Conservation (phyloP, 2,329 filamentous ascomycete species). For the Penicillium olsonii region DNA sequence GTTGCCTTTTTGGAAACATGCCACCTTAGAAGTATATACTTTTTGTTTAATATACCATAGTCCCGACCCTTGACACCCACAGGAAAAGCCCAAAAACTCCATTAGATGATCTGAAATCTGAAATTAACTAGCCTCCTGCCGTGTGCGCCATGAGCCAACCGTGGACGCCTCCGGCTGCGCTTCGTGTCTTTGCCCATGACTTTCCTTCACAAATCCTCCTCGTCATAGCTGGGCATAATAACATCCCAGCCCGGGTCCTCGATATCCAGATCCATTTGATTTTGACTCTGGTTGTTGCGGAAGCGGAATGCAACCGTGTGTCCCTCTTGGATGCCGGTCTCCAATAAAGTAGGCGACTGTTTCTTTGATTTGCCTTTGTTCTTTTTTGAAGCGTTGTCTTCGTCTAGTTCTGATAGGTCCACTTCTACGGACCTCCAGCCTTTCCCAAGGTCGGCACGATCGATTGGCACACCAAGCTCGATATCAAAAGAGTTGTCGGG, state of each 20-base stretch:
- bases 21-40: no score
- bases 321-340: slow-evolving; percentile 31
- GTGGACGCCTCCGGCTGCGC: not conserved
- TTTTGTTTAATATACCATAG: no score
- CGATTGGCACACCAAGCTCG: slow-evolving; percentile 50
- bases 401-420: slow-evolving; percentile 27
- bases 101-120: not conserved
- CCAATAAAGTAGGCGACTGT: slow-evolving; percentile 26
- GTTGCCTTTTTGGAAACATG: not conserved
- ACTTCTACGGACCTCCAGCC: slow-evolving; percentile 51
- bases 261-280: slow-evolving; percentile 28
- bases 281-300: slow-evolving; percentile 20
- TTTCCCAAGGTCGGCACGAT: slow-evolving; percentile 50
- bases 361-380: slow-evolving; percentile 12
- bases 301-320: slow-evolving; percentile 40
- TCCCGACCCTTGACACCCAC: no score
- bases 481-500: slow-evolving; percentile 46
- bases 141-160: not conserved
- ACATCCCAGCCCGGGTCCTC: slow-evolving; percentile 42
- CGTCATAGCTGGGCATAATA: slow-evolving; percentile 35
- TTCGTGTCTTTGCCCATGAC: not conserved
- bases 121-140: not conserved
- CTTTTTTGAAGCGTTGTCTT: slow-evolving; percentile 32
- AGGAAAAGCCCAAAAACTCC: not conserved
- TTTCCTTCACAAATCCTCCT: slow-evolving; percentile 27